Conservation (phyloP, 139 green algal species). For the Chlorella sp. region DNA sequence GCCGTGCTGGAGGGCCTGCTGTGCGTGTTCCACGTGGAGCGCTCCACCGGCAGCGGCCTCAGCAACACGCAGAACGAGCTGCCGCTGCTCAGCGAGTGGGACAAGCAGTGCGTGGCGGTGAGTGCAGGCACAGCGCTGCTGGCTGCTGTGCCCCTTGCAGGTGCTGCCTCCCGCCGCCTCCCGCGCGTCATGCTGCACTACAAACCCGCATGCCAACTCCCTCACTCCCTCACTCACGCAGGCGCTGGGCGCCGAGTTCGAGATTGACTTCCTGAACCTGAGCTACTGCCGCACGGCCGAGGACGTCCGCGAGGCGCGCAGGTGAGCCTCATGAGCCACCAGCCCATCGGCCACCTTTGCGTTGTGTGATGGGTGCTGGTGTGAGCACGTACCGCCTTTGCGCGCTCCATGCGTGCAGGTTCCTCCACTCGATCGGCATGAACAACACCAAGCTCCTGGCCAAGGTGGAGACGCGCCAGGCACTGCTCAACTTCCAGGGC, state of each 20-base stretch:
- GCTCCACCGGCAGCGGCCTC: conserved; percentile 47
- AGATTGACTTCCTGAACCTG: conserved; percentile 79
- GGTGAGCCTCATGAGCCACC: too few species aligned
- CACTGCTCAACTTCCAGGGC: conserved; percentile 42
- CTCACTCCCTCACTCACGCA: too few species aligned
- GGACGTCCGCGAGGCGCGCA: conserved; percentile 65
- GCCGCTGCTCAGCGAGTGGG: conserved; percentile 64
- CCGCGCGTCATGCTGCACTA: too few species aligned
- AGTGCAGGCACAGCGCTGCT: too few species aligned
- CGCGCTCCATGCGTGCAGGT: too few species aligned
- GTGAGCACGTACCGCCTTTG: too few species aligned
- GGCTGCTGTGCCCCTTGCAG: too few species aligned
- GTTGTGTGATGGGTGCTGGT: too few species aligned
- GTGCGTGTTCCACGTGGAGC: conserved; percentile 88
- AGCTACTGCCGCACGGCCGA: conserved; percentile 61
- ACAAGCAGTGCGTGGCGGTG: conserved; percentile 56
- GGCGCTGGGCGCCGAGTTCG: conserved; percentile 34
- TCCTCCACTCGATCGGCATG: conserved; percentile 63
- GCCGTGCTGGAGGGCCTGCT: conserved; percentile 80
- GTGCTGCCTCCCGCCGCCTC: too few species aligned
- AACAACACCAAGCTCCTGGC: conserved; percentile 75
- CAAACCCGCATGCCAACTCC: too few species aligned
- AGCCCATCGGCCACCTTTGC: too few species aligned
- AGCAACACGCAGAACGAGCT: conserved; percentile 77
- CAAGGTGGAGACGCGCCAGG: conserved; percentile 66